A percentile compares a stretch with the other conserved stretches of the same genome.
Evolutionary conservation across 306 rosid species (phyloP).

Genomic region (Gastrolobium bilobum): DNA sequence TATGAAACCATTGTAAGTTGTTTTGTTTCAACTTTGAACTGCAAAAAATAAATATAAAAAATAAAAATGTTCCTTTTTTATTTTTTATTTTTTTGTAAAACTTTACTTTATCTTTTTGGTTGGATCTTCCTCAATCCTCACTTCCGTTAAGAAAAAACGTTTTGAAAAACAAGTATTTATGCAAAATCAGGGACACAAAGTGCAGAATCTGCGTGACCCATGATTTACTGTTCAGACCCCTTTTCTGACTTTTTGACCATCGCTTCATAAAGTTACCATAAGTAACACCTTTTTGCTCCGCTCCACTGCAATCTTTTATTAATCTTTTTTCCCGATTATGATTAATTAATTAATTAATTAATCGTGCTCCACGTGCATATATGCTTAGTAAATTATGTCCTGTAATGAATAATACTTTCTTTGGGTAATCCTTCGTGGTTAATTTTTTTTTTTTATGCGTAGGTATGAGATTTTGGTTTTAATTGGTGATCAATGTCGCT

Average conservation of each 20-base stretch:
- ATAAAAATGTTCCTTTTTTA: not conserved
- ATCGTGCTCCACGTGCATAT: not conserved
- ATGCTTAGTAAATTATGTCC: not conserved
- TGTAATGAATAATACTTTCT: not conserved
- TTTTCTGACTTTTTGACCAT: slow-evolving; percentile 43
- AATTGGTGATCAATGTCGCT: not conserved
- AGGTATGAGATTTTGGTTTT: not conserved
- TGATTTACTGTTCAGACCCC: not conserved
- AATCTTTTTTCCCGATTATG: not conserved
- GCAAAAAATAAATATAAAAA: too few relatives aligned
- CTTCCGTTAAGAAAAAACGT: not conserved
- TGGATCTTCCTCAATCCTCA: slow-evolving; percentile 29
- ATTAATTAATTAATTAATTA: slow-evolving; percentile 1
- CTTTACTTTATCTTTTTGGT: not conserved
- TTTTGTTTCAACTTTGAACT: not conserved
- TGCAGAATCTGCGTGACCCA: slow-evolving; percentile 31
- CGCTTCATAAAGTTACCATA: slow-evolving; percentile 50
- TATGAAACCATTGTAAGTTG: not conserved
- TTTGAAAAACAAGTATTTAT: not conserved
- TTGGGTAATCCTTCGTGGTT: not conserved
- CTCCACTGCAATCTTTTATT: not conserved
- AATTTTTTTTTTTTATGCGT: not conserved
- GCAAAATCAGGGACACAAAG: not conserved
- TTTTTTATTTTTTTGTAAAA: not conserved
- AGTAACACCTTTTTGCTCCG: slow-evolving; percentile 46